Base-by-base conservation (phyloP, 75 land plant genomes). In the Chamaecyparis obtusa region DNA sequence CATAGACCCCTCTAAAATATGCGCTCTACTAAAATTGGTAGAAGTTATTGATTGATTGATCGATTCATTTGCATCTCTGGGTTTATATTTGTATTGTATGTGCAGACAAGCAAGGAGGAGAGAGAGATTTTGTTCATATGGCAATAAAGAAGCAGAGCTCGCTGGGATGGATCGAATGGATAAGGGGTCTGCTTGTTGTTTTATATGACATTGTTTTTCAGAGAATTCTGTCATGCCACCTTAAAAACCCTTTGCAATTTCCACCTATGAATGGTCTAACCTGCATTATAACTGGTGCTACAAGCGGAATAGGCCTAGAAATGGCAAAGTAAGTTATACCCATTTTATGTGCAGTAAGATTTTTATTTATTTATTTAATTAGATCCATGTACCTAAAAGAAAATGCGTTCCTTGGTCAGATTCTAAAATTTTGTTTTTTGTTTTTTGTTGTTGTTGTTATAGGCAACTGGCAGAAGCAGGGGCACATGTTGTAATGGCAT, bases 401-500 rank as follows among this genome's bases (percentile, higher is more conserved):
- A 16, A 56, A 56, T 10, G 8, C 32, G 71, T 32, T 46, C 48
- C 49, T 81, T 81, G 51, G 2, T 81, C 33, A 46, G n/a, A 80
- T 27, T 21, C 10, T 9, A 80, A 80, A 0, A 49, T 9, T 9
- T 10, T 46, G 7, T 3, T 36, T 11, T 36, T 16, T 0, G 14
- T 0, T 14, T 21, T 32, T 41, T 41, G 6, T 46, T 46, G 21
- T 85, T 57, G 21, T 85, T 87, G 54, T 37, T 44, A 74, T 83
- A 98, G 99, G 87, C 93, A 96, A 84, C 88, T 98, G 84, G 99
- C 99, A n/a, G 92, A 94, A 88, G 80, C 94, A 24, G 99, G 99
- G 71, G 99, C 95, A 13, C 97, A 97, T 90, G 97, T 98, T 64
- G 95, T 98, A 2, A 90, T 98, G 91, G 99, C 99, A 15, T 94